phyloP scores from a whole-genome alignment of 352 stramenopile species.

The Globisporangium paroecandrum region DNA sequence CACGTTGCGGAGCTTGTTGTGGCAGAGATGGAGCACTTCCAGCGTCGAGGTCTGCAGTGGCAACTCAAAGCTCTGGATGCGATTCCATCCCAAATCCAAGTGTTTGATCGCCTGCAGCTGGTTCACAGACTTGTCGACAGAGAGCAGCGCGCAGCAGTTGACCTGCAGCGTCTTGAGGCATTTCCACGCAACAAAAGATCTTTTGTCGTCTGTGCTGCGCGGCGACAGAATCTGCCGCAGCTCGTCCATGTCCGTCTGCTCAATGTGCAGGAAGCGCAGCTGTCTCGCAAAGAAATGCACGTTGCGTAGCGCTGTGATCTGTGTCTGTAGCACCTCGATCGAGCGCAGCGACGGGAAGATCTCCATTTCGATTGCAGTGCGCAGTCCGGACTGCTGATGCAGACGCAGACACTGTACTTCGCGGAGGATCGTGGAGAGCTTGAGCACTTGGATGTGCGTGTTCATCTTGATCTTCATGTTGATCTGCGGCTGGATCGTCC shows the following conservation, averaged over 20 bases:
- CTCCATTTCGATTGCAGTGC: slow-evolving; percentile 57
- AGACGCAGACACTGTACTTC: slow-evolving; percentile 68
- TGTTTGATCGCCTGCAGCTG: slow-evolving; percentile 35
- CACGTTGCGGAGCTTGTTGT: slow-evolving; percentile 54
- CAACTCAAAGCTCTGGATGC: slow-evolving; percentile 41
- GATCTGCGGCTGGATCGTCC: slow-evolving; percentile 70
- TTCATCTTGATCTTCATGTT: slow-evolving; percentile 63
- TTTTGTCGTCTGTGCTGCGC: background rate
- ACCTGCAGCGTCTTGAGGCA: slow-evolving; percentile 55
- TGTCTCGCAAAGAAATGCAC: slow-evolving; percentile 72
- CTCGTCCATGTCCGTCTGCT: slow-evolving; percentile 51
- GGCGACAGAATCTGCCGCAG: slow-evolving; percentile 49
- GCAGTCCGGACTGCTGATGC: slow-evolving; percentile 39
- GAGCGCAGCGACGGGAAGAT: slow-evolving; percentile 77
- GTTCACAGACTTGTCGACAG: slow-evolving; percentile 58
- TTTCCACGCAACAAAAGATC: slow-evolving; percentile 27
- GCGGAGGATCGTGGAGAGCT: slow-evolving; percentile 80
- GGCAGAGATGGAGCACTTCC: slow-evolving; percentile 56
- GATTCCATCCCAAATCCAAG: slow-evolving; percentile 73
- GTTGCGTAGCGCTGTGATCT: slow-evolving; percentile 36
- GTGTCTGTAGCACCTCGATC: slow-evolving; percentile 59
- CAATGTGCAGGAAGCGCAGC: slow-evolving; percentile 60
- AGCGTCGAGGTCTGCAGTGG: slow-evolving; percentile 31
- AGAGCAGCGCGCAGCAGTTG: slow-evolving; percentile 56
- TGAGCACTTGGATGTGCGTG: slow-evolving; percentile 82